A percentile compares a stretch with the other conserved stretches of the same genome.
Evolutionary conservation across 257 asterid genomes (phyloP).

Genomic region (Rhazya stricta): DNA sequence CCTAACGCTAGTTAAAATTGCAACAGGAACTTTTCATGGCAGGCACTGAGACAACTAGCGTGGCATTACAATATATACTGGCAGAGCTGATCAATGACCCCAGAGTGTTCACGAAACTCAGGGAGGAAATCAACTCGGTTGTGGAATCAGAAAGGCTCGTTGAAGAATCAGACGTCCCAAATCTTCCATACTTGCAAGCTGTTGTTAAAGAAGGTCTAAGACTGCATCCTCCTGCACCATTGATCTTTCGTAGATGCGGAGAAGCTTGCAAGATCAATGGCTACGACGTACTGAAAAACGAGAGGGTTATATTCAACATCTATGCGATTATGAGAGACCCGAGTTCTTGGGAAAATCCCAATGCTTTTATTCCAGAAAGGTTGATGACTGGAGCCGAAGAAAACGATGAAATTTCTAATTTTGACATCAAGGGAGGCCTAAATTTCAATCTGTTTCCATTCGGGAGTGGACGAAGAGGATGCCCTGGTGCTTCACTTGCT

Average conservation of each 20-base stretch:
- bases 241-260: conserved; percentile 35
- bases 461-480: conserved; percentile 64
- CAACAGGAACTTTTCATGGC: conserved; percentile 54
- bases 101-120: conserved; percentile 30
- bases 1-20: too few relatives aligned
- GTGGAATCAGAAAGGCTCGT: conserved; percentile 36
- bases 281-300: conserved; percentile 35
- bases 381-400: conserved; percentile 11
- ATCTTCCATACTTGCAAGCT: conserved; percentile 56
- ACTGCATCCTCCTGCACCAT: conserved; percentile 58
- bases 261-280: conserved; percentile 45
- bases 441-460: conserved; percentile 52
- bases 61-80: conserved; percentile 52
- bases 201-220: conserved; percentile 51
- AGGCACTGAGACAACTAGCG: conserved; percentile 59
- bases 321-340: conserved; percentile 60
- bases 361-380: conserved; percentile 50
- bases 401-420: too few relatives aligned
- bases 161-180: conserved; percentile 47
- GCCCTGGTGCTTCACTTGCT: conserved; percentile 59
- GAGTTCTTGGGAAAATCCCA: conserved; percentile 43
- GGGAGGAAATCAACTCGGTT: conserved; percentile 37
- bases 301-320: conserved; percentile 39
- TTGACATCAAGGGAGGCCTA: too few relatives aligned
- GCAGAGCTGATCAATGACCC: conserved; percentile 61